Evolutionary conservation across 23 red algal species (phyloP), one percentile per base, ranked within the genome.

Genomic region (Gracilaria gracilis): DNA sequence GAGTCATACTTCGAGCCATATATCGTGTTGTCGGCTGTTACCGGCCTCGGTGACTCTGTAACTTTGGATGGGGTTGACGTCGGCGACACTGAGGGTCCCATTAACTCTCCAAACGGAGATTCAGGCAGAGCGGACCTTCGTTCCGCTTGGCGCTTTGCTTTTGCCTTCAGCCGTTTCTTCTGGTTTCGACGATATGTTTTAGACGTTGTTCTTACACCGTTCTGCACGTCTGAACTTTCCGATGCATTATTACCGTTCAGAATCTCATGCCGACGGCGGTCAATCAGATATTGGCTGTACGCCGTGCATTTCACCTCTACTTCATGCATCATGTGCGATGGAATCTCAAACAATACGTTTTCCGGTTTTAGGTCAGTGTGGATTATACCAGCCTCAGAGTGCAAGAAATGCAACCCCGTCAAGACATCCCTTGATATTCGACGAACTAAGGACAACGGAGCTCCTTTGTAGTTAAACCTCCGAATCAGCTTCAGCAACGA

Each of bases 341-440:
- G 89, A 39, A 84, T 74, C 67, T 79, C 85, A 71, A 98, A 87
- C 37, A 98, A 70, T 25, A 98, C 82, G 69, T 98, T 98, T 75
- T 98, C 96, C 29, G 92, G 96, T 80, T 98, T 98, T 59, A 98
- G 78, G 59, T 98, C 96, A 27, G 96, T 98, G 51, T 98, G 96
- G 44, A 98, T 94, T 27, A 95, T 92, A 23, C 81, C 66, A 23
- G 74, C 82, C 2, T 91, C 77, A 39, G 82, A 88, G 57, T 98
- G 96, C 32, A 98, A 72, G 71, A 83, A 98, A 61, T 88, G 80
- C 64, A 98, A 61, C 19, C 86, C 96, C 55, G 86, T 81, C 57
- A 98, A 55, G 42, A 95, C 84, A 80, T 93, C 74, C 13, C 74
- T 83, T 9, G 96, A 73, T 5, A 98, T 47, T 25, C 77, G 74